These are phyloP conservation scores for Glycine latifolia DNA, from an alignment of 306 rosid species.

Conservation along the genomic window DNA sequence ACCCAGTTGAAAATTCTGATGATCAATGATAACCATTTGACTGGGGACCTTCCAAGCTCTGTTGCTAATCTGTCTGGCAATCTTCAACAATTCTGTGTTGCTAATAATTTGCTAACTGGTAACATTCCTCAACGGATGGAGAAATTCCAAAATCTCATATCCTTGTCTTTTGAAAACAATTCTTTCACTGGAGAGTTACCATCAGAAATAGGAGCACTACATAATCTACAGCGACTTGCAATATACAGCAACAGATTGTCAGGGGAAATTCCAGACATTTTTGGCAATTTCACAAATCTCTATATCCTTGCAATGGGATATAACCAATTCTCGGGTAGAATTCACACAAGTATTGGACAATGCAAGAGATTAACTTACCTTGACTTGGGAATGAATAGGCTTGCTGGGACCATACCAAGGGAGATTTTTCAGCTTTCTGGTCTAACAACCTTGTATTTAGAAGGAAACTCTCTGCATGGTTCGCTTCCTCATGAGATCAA, in stretches of 20 bases:
- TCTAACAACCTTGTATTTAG: constrained; percentile 21
- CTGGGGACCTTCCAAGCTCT: constrained; percentile 53
- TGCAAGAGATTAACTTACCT: constrained; percentile 14
- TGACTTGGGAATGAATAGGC: constrained; percentile 37
- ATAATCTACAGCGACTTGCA: neutral
- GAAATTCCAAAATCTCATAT: constrained; percentile 40
- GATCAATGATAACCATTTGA: constrained; percentile 41
- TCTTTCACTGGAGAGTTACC: constrained; percentile 51
- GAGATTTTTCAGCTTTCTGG: constrained; percentile 50
- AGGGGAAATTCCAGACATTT: constrained; percentile 55
- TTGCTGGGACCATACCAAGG: constrained; percentile 50
- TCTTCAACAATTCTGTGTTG: constrained; percentile 49
- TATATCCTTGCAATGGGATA: neutral
- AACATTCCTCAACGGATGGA: constrained; percentile 48
- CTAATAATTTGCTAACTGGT: constrained; percentile 41
- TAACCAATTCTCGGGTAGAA: constrained; percentile 48
- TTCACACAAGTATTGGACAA: constrained; percentile 47
- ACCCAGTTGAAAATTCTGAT: constrained; percentile 25
- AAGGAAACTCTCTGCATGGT: constrained; percentile 46
- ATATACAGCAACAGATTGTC: constrained; percentile 40
- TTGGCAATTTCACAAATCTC: constrained; percentile 52
- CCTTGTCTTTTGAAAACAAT: constrained; percentile 48
- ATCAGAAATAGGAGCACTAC: constrained; percentile 43
- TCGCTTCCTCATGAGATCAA: constrained; percentile 40
- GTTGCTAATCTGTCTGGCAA: constrained; percentile 44